Conservation (phyloP, 768 basidiomycete species). For the Tricholoma saponaceum region DNA sequence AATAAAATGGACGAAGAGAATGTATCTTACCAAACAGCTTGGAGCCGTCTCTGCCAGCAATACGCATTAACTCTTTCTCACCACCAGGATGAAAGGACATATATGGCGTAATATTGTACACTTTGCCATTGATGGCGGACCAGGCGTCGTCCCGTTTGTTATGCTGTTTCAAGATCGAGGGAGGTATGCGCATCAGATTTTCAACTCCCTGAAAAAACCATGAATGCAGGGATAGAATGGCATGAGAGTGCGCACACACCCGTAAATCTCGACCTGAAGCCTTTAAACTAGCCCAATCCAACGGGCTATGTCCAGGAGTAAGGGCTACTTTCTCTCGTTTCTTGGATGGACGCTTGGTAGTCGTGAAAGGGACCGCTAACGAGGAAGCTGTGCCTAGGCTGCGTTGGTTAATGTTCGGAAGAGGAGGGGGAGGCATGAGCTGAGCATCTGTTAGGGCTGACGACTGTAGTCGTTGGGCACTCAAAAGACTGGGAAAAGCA, state of each 20-base stretch:
- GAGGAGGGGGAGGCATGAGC: conserved; percentile 53
- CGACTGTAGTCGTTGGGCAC: conserved; percentile 58
- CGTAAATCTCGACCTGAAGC: conserved; percentile 75
- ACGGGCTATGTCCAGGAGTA: conserved; percentile 83
- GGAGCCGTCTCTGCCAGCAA: conserved; percentile 92
- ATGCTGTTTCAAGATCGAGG: conserved; percentile 75
- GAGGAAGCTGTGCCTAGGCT: conserved; percentile 36
- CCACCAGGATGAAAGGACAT: conserved; percentile 92
- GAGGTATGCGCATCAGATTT: conserved; percentile 63
- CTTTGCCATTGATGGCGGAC: conserved; percentile 88
- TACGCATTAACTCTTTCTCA: conserved; percentile 90
- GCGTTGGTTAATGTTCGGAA: conserved; percentile 39
- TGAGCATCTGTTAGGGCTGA: conserved; percentile 38
- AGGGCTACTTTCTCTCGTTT: conserved; percentile 80
- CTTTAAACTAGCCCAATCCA: conserved; percentile 94
- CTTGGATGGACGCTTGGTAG: conserved; percentile 54
- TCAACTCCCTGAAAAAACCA: conserved; percentile 57
- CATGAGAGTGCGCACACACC: conserved; percentile 36
- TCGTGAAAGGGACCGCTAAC: conserved; percentile 56
- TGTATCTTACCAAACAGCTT: conserved; percentile 79
- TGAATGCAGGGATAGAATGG: conserved; percentile 4
- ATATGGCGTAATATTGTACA: conserved; percentile 96
- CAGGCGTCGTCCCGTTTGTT: conserved; percentile 87
- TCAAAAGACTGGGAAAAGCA: conserved; percentile 67
- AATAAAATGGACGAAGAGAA: background rate